A percentile compares a stretch with the other conserved stretches of the same genome.
These are phyloP conservation scores for Salix udensis DNA, from an alignment of 345 rosid species.

Conservation along the genomic window DNA sequence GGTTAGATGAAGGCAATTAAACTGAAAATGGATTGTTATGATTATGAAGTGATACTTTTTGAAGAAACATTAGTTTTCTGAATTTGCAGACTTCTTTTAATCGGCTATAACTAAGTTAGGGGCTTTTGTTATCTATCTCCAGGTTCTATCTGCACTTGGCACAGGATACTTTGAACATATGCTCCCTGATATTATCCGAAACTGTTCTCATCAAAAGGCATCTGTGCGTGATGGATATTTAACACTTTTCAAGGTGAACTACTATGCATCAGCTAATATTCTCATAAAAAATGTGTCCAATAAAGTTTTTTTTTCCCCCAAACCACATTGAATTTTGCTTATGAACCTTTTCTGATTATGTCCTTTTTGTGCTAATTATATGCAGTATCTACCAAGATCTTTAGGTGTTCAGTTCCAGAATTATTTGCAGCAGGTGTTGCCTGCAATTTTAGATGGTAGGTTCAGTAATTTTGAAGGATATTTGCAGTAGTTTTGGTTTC, in stretches of 20 bases:
- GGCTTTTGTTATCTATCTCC: slow-evolving; percentile 16
- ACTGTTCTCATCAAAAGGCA: slow-evolving; percentile 90
- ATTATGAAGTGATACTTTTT: background rate
- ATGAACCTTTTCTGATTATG: background rate
- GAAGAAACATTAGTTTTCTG: background rate
- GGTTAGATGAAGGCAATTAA: background rate
- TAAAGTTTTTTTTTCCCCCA: no score
- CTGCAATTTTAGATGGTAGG: slow-evolving; percentile 90
- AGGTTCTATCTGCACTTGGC: slow-evolving; percentile 98
- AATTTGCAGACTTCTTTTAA: background rate
- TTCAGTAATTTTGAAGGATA: slow-evolving; percentile 2
- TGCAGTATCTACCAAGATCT: slow-evolving; percentile 91
- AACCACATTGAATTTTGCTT: no score
- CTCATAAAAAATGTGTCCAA: no score
- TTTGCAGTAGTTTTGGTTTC: slow-evolving; percentile 11
- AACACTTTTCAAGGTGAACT: slow-evolving; percentile 84
- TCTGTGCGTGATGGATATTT: slow-evolving; percentile 97
- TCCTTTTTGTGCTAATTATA: slow-evolving; percentile 10
- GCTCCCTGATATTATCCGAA: slow-evolving; percentile 87
- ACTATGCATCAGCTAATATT: no score
- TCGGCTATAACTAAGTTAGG: background rate
- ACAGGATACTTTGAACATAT: slow-evolving; percentile 67
- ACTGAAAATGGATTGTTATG: background rate
- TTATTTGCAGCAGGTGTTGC: slow-evolving; percentile 88
- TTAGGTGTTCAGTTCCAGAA: slow-evolving; percentile 91